These are phyloP conservation scores for Protomyces arabidopsidicola DNA, from an alignment of 1,139 yeast species.

Conservation along the genomic window DNA sequence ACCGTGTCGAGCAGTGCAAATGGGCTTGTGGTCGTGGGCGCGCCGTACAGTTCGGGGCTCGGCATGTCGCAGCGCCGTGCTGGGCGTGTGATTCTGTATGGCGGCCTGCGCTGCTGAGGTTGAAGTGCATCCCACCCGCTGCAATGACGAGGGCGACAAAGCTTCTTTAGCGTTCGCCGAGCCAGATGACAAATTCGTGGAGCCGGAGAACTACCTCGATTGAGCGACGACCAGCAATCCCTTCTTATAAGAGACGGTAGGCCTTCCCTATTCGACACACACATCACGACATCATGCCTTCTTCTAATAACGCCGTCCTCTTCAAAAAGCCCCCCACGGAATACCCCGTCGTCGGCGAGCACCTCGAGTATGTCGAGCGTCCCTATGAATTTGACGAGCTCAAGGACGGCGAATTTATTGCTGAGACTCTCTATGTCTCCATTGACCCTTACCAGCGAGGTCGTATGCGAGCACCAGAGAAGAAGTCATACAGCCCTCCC, in stretches of 20 bases:
- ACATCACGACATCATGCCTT: background rate
- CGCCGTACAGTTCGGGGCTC: constrained; percentile 8
- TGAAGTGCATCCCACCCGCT: background rate
- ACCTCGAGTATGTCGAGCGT: constrained; percentile 26
- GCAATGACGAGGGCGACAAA: too few species aligned
- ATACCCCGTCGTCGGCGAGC: constrained; percentile 23
- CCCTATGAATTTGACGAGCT: constrained; percentile 33
- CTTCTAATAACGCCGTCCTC: constrained; percentile 24
- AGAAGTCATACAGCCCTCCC: constrained; percentile 30
- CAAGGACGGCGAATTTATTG: constrained; percentile 30
- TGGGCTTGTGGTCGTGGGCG: constrained; percentile 8
- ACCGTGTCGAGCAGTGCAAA: background rate
- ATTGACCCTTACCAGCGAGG: constrained; percentile 34
- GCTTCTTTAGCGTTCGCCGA: too few species aligned
- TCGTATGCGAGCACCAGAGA: constrained; percentile 29
- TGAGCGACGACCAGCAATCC: too few species aligned
- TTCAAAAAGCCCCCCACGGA: constrained; percentile 17
- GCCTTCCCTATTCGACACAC: background rate
- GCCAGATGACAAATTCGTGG: background rate
- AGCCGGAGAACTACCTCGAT: background rate
- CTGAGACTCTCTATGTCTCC: constrained; percentile 31
- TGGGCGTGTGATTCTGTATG: constrained; percentile 10
- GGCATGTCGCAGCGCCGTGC: background rate
- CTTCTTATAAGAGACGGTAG: too few species aligned
- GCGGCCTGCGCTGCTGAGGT: background rate